Evolutionary conservation across 1,284 basidiomycete species (phyloP), one percentile per base, ranked within the genome.

Genomic region (Trichosporon asahii): DNA sequence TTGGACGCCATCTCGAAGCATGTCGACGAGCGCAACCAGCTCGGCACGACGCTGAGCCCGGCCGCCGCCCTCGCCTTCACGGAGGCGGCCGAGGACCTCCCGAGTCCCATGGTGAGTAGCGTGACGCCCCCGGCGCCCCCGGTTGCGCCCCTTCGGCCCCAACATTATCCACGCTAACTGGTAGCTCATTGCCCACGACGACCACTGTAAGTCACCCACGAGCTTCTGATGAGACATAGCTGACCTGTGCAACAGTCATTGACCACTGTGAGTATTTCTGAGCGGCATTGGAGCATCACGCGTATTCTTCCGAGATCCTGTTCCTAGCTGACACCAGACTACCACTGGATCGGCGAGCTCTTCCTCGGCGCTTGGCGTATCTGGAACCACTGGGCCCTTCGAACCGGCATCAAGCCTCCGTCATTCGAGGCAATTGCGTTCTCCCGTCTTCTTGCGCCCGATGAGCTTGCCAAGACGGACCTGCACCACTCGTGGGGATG

Each of bases 301-400:
- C n/a, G n/a, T n/a, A n/a, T n/a, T n/a, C 31, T 33, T 9, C 31
- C 31, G 7, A 8, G 31, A 6, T 33, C 31, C 31, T 9, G 6
- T 33, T 33, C 31, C 11, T 37, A 21, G 18, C 57, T 61, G 29
- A 61, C 57, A 5, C 14, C 63, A 77, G 76, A 74, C 72, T 79
- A 79, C 68, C 78, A 79, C 70, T 75, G 74, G 72, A 72, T 78
- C 35, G 78, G 78, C n/a, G 78, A 79, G 60, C 78, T 71, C 23
- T 77, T 79, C 68, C 68, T 78, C 18, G 78, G 78, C 33, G 72
- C 71, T 3, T 79, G 77, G 77, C 64, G 78, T 15, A 65, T 74
- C 44, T 78, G 75, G 77, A 68, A 65, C 7, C 71, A 76, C 64
- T 73, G 67, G 37, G 70, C 69, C 25, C 75, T 69, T 64, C 21